Percentiles rank a stretch among this genome's conserved stretches.
Evolutionary conservation across 2,329 filamentous ascomycete species (phyloP).

Genomic region (Sporothrix dimorphospora): DNA sequence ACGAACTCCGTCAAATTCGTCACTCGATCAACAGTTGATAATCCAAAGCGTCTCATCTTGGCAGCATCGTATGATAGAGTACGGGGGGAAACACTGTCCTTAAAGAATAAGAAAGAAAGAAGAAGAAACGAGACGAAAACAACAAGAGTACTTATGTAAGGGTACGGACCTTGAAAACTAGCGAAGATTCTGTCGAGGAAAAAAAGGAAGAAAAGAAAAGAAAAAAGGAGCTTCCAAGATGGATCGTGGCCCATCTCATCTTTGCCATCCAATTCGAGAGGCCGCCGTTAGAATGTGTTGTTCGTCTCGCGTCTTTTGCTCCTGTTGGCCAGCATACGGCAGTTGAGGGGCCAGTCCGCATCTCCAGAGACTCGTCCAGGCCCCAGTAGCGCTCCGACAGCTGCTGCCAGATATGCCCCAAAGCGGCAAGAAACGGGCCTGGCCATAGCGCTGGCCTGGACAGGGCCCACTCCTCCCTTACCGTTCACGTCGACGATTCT

Average conservation of each 20-base stretch:
- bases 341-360: not conserved
- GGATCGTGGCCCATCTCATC: too few species aligned
- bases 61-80: not conserved
- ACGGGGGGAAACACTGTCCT: not conserved
- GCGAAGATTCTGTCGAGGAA: not conserved
- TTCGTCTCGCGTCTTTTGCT: not conserved
- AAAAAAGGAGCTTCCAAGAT: too few species aligned
- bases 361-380: not conserved
- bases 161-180: too few species aligned
- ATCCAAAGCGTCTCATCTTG: not conserved
- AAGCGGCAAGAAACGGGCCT: not conserved
- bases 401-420: conserved; percentile 1
- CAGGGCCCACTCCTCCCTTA: not conserved
- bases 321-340: conserved; percentile 10
- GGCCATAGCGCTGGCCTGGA: too few species aligned
- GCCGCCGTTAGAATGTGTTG: not conserved
- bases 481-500: not conserved
- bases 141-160: too few species aligned
- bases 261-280: not conserved
- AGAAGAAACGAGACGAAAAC: not conserved
- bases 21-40: not conserved
- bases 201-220: too few species aligned
- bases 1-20: not conserved
- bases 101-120: not conserved
- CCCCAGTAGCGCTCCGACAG: not conserved